A percentile compares a stretch with the other conserved stretches of the same genome.
Conservation (phyloP, 768 basidiomycete genomes). For the Russula ochroleuca region DNA sequence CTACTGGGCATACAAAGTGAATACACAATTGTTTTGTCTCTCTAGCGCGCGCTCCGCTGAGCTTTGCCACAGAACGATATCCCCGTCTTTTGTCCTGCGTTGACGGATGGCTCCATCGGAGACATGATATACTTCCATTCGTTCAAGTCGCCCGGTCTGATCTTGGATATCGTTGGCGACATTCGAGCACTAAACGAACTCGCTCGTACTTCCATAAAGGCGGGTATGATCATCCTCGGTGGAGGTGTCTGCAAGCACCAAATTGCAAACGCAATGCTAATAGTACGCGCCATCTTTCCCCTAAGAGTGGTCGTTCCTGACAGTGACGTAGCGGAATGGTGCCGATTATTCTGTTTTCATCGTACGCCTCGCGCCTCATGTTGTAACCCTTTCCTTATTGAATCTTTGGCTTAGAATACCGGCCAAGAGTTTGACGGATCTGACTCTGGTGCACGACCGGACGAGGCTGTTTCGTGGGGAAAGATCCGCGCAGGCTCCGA, state of each 20-base stretch:
- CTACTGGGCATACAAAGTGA: slow-evolving; percentile 99
- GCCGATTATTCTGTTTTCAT: slow-evolving; percentile 98
- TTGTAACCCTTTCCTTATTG: not conserved
- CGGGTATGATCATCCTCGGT: slow-evolving; percentile 97
- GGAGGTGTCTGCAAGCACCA: slow-evolving; percentile 99
- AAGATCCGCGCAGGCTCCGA: slow-evolving; percentile 88
- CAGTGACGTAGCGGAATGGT: slow-evolving; percentile 73
- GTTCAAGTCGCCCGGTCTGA: slow-evolving; percentile 77
- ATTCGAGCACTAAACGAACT: slow-evolving; percentile 90
- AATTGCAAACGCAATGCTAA: slow-evolving; percentile 99
- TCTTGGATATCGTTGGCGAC: slow-evolving; percentile 92
- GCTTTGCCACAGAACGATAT: slow-evolving; percentile 77
- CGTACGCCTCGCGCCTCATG: slow-evolving; percentile 41
- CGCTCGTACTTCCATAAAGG: slow-evolving; percentile 80
- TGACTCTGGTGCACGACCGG: slow-evolving; percentile 93
- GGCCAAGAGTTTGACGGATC: slow-evolving; percentile 99
- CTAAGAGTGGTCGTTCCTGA: slow-evolving; percentile 19
- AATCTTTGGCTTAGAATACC: slow-evolving; percentile 61
- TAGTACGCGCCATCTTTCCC: slow-evolving; percentile 51
- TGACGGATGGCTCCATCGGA: slow-evolving; percentile 96
- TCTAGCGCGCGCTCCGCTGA: slow-evolving; percentile 21
- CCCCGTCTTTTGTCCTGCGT: slow-evolving; percentile 96
- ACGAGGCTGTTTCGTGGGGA: slow-evolving; percentile 98
- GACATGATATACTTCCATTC: slow-evolving; percentile 99
- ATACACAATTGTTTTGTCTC: slow-evolving; percentile 32